A percentile compares a stretch with the other conserved stretches of the same genome.
Conservation (phyloP, 805 yeast genomes). For the Teunomyces lycoperdinae region DNA sequence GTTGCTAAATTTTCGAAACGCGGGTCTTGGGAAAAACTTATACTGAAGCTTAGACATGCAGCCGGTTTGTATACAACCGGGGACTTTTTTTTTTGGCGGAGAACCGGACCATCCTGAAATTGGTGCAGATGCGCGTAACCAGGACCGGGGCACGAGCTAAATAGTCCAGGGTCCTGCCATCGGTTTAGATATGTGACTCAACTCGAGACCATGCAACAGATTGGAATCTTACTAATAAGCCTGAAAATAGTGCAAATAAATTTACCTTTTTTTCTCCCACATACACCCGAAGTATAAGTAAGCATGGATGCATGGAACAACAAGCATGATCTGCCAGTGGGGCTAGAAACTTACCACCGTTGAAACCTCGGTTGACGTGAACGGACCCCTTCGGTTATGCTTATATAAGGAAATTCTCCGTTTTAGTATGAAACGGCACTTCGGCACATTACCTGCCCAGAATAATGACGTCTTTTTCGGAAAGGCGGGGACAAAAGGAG, state of each 20-base stretch:
- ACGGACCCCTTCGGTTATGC: not conserved
- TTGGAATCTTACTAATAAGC: no score
- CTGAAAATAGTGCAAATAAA: no score
- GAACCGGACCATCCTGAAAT: conserved; percentile 1
- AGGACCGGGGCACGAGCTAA: not conserved
- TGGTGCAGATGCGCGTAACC: not conserved
- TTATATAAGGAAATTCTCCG: not conserved
- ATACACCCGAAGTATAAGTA: no score
- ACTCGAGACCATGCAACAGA: no score
- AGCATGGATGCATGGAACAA: no score
- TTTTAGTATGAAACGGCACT: not conserved
- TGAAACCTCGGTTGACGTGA: conserved; percentile 2
- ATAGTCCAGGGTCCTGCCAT: not conserved
- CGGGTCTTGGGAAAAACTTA: not conserved
- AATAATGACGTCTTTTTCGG: not conserved
- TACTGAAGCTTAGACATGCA: not conserved
- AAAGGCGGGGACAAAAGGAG: not conserved
- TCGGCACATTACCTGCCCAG: not conserved
- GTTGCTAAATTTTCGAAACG: not conserved
- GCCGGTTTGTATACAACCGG: not conserved
- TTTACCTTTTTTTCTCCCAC: no score
- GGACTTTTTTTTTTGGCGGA: not conserved
- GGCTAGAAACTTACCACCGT: not conserved
- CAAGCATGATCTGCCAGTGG: not conserved
- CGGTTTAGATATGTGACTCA: no score